Evolutionary conservation across 2,329 filamentous ascomycete genomes (phyloP).

Genomic region (Didymosphaeria variabile): DNA sequence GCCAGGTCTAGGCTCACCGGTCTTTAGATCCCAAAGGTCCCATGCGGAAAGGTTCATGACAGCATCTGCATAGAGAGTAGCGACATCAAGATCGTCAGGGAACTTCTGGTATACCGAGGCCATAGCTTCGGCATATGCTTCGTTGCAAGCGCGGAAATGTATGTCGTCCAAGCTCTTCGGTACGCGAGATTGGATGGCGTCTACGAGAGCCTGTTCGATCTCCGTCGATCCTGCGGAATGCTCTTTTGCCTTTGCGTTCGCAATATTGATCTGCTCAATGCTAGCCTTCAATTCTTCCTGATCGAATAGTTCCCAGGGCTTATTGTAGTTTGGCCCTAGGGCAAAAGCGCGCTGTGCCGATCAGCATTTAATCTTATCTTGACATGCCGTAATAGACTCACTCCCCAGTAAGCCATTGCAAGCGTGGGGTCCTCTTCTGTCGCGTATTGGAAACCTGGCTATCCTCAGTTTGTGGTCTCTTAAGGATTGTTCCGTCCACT

Average conservation of each 20-base stretch:
- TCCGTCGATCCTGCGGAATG: conserved; percentile 51
- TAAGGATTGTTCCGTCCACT: neutral
- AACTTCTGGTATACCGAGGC: conserved; percentile 61
- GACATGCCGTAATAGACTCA: conserved; percentile 21
- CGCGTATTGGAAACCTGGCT: conserved; percentile 63
- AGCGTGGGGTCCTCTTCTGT: conserved; percentile 63
- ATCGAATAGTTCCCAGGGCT: conserved; percentile 78
- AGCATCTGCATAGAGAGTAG: conserved; percentile 69
- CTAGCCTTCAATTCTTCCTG: conserved; percentile 64
- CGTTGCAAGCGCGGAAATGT: conserved; percentile 63
- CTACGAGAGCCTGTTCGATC: conserved; percentile 69
- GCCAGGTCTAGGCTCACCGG: conserved; percentile 63
- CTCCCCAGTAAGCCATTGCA: conserved; percentile 73
- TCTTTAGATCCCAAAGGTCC: conserved; percentile 70
- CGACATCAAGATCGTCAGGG: conserved; percentile 68
- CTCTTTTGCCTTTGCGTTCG: conserved; percentile 56
- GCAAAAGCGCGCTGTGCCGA: conserved; percentile 65
- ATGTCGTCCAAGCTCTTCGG: conserved; percentile 57
- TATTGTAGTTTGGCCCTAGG: conserved; percentile 81
- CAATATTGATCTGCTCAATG: conserved; percentile 59
- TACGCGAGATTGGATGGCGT: conserved; percentile 61
- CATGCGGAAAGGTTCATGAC: conserved; percentile 73
- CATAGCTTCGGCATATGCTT: conserved; percentile 71
- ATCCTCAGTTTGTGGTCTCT: neutral
- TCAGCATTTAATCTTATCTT: conserved; percentile 45